Percentiles rank a stretch among this genome's conserved stretches.
These are phyloP conservation scores for Boletus mariae DNA, from an alignment of 1,284 basidiomycete genomes.

Conservation along the genomic window DNA sequence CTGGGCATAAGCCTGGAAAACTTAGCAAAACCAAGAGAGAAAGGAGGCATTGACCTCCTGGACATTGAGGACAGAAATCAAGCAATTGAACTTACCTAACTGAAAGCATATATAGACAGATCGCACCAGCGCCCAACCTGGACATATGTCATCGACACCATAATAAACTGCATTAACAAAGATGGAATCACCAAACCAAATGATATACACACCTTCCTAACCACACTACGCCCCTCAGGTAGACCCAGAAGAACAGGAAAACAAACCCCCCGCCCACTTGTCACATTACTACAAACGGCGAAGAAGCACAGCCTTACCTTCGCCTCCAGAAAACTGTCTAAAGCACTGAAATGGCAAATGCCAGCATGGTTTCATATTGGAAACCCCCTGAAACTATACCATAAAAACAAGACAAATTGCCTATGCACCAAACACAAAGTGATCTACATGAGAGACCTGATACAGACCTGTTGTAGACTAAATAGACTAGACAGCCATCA, in stretches of 20 bases:
- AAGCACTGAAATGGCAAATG: conserved; percentile 11
- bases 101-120: not conserved
- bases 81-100: not conserved
- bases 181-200: not conserved
- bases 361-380: conserved; percentile 14
- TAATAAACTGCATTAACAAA: not conserved
- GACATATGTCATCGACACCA: not conserved
- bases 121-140: not conserved
- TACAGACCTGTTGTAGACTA: too few species aligned
- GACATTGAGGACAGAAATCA: not conserved
- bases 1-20: not conserved
- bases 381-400: not conserved
- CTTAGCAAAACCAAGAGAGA: accelerated
- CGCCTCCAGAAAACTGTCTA: conserved; percentile 2
- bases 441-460: not conserved
- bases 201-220: conserved; percentile 1
- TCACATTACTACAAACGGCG: not conserved
- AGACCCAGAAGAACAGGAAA: not conserved
- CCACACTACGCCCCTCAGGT: not conserved
- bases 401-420: not conserved
- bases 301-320: conserved; percentile 1
- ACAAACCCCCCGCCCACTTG: not conserved
- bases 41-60: not conserved
- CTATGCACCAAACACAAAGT: not conserved
- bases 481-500: not conserved